Conservation (phyloP, 169 alveolate species). For the Eimeria praecox region DNA sequence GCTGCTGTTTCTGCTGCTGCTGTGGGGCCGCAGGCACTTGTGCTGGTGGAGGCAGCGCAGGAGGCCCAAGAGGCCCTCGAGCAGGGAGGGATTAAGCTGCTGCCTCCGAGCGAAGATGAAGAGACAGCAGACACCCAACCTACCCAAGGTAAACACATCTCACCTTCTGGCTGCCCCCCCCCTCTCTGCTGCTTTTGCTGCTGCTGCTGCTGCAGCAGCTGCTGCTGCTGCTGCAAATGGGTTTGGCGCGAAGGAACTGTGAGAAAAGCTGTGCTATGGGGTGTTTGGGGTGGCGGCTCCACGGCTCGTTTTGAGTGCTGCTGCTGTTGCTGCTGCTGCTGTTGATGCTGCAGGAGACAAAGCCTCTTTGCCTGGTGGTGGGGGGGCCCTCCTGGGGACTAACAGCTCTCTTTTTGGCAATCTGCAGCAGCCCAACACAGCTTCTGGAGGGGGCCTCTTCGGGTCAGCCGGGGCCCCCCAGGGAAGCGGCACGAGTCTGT, state of each 20-base stretch:
- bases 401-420: neutral
- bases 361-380: neutral
- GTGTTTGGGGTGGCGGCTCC: conserved; percentile 4
- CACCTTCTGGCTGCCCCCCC: neutral
- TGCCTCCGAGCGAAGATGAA: conserved; percentile 53
- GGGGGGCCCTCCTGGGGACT: conserved; percentile 41
- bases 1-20: conserved; percentile 24
- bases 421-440: conserved; percentile 35
- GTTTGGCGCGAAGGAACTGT: neutral
- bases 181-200: conserved; percentile 5
- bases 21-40: conserved; percentile 43
- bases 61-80: conserved; percentile 75
- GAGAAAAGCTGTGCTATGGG: neutral
- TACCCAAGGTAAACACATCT: neutral
- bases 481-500: conserved; percentile 43
- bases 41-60: conserved; percentile 50
- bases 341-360: conserved; percentile 17
- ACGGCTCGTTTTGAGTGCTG: neutral
- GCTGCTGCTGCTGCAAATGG: neutral
- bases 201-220: neutral
- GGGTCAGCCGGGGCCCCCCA: conserved; percentile 36
- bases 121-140: conserved; percentile 43
- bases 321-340: neutral
- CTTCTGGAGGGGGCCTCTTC: conserved; percentile 50
- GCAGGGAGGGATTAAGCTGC: conserved; percentile 51